Evolutionary conservation across 306 rosid species (phyloP).

Genomic region (Dicorynia guianensis): DNA sequence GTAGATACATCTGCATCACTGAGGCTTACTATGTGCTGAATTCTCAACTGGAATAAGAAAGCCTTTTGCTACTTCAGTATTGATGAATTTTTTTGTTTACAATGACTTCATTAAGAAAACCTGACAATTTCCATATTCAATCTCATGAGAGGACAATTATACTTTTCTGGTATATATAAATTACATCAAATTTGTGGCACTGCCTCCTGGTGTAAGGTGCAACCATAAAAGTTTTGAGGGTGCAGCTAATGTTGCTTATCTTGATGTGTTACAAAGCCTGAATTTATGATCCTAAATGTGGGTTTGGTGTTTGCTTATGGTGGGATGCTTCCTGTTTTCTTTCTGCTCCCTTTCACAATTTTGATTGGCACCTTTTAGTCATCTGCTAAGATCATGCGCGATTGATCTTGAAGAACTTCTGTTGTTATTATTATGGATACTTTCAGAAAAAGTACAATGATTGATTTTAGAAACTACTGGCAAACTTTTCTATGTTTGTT

Average conservation of each 20-base stretch:
- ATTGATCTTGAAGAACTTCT: background rate
- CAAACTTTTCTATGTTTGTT: background rate
- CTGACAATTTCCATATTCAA: constrained; percentile 11
- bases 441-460: background rate
- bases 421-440: constrained; percentile 11
- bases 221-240: constrained; percentile 1
- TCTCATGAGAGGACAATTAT: constrained; percentile 14
- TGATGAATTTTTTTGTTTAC: background rate
- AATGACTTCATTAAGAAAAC: background rate
- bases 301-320: background rate
- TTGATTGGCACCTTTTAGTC: constrained; percentile 8
- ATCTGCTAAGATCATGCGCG: background rate
- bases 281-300: background rate
- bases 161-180: background rate
- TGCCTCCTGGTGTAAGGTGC: constrained; percentile 28
- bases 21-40: constrained; percentile 16
- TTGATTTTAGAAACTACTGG: constrained; percentile 5
- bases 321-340: background rate
- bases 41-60: constrained; percentile 7
- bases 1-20: background rate
- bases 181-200: constrained; percentile 24
- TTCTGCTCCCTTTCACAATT: background rate
- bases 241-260: constrained; percentile 1
- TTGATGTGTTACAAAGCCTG: constrained; percentile 10
- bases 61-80: background rate